Evolutionary conservation across 208 protist species (phyloP), one percentile per base, ranked within the genome.

Genomic region (Tetramitus jugosus): DNA sequence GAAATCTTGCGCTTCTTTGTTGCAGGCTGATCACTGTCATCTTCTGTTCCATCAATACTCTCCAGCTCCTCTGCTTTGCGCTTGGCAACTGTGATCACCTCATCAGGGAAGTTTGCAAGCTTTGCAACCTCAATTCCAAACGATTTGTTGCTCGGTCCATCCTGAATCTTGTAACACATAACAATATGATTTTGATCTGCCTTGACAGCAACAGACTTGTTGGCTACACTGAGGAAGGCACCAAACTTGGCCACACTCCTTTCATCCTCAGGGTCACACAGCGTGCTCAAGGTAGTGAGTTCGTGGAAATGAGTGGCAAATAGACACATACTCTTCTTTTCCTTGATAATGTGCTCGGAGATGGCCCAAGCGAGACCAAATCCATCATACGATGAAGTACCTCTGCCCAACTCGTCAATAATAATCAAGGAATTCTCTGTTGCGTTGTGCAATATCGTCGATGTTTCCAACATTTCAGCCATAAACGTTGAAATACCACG

Each of bases 271-370:
- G 87, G 64, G 74, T 78, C 81, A 33, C 86, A 85, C 3, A 17
- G 4, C 45, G 4, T 49, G 10, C 17, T 26, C 3, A 62, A 6
- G 17, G 8, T 31, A 62, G 8, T 99, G 37, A 99, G 89, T 87
- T 99, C 98, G 84, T 99, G 98, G 84, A 99, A 99, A 87, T 99
- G 98, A 20, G 97, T 99, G 23, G 98, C 98, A 84, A 99, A 99
- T 65, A 99, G 85, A 52, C 92, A 89, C 14, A 93, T 90, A 7
- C 89, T 80, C 14, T 89, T 82, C 35, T 94, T 87, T 40, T 89
- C 84, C 3, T 82, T 87, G 23, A 87, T 90, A 37, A 97, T 87
- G 72, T 97, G 88, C 85, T 99, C 90, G 0, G 95, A 93, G 71
- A 99, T 99, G 13, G 96, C 93, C 93, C 94, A 99, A 1, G 98